These are phyloP conservation scores for Cercospora nicotianae DNA, from an alignment of 2,329 filamentous ascomycete genomes.

Conservation along the genomic window DNA sequence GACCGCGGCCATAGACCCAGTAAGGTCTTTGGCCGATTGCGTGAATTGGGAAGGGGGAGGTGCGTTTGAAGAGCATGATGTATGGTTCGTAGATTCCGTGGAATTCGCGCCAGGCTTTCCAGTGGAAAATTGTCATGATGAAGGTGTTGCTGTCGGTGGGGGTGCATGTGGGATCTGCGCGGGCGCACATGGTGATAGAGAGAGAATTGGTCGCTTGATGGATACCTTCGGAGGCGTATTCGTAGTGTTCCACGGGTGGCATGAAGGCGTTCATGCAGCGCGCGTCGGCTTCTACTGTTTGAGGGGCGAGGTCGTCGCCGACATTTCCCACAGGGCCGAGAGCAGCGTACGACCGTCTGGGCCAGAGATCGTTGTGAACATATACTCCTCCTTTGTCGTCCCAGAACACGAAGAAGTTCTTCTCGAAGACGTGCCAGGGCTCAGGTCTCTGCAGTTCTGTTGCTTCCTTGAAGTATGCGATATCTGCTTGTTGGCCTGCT, in stretches of 20 bases:
- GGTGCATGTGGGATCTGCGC: constrained; percentile 49
- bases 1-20: constrained; percentile 56
- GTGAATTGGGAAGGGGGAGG: constrained; percentile 53
- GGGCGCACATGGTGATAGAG: constrained; percentile 55
- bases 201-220: constrained; percentile 64
- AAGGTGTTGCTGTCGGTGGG: constrained; percentile 53
- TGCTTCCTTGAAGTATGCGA: constrained; percentile 42
- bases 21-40: constrained; percentile 53
- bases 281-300: constrained; percentile 43
- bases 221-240: constrained; percentile 42
- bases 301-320: constrained; percentile 50
- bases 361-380: constrained; percentile 56
- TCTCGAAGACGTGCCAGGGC: constrained; percentile 53
- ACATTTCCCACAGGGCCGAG: constrained; percentile 49
- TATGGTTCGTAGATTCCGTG: constrained; percentile 60
- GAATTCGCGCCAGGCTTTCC: constrained; percentile 52
- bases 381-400: constrained; percentile 50
- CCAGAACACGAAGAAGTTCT: constrained; percentile 66
- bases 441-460: constrained; percentile 56
- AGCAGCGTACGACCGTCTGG: constrained; percentile 52
- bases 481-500: constrained; percentile 27
- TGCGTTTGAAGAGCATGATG: constrained; percentile 52
- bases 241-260: constrained; percentile 11
- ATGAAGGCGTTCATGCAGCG: constrained; percentile 50
- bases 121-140: constrained; percentile 57